Conservation (phyloP, 179 eudicot species). For the Gypsophila paniculata region DNA sequence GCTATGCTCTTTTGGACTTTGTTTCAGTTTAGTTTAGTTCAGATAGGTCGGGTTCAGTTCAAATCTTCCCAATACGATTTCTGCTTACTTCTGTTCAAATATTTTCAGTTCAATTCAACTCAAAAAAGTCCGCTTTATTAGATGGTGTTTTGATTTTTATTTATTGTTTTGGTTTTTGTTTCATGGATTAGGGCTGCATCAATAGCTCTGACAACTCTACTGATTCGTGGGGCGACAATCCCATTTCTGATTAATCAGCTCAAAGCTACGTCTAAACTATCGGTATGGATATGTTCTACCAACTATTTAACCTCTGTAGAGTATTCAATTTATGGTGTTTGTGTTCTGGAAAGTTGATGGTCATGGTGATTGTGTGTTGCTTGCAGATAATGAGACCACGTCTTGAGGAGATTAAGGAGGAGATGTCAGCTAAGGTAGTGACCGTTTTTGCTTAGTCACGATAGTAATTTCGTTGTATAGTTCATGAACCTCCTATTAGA, state of each 20-base stretch:
- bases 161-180: background rate
- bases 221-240: constrained; percentile 61
- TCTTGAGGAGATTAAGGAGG: constrained; percentile 66
- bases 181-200: constrained; percentile 69
- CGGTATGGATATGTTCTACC: constrained; percentile 34
- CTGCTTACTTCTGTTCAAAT: too few relatives aligned
- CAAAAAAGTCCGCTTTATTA: background rate
- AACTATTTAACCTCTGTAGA: background rate
- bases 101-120: too few relatives aligned
- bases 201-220: constrained; percentile 62
- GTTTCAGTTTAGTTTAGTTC: too few relatives aligned
- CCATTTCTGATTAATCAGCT: constrained; percentile 77
- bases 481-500: background rate
- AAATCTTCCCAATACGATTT: too few relatives aligned
- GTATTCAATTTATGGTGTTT: background rate
- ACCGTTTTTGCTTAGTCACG: constrained; percentile 1
- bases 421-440: constrained; percentile 70
- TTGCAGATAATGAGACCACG: constrained; percentile 76
- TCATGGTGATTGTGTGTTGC: constrained; percentile 13
- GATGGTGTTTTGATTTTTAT: constrained; percentile 6
- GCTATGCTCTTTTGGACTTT: too few relatives aligned
- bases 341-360: background rate
- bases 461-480: background rate
- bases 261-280: constrained; percentile 64
- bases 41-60: too few relatives aligned